Conservation (phyloP, 768 basidiomycete species). For the Suillus subaureus region DNA sequence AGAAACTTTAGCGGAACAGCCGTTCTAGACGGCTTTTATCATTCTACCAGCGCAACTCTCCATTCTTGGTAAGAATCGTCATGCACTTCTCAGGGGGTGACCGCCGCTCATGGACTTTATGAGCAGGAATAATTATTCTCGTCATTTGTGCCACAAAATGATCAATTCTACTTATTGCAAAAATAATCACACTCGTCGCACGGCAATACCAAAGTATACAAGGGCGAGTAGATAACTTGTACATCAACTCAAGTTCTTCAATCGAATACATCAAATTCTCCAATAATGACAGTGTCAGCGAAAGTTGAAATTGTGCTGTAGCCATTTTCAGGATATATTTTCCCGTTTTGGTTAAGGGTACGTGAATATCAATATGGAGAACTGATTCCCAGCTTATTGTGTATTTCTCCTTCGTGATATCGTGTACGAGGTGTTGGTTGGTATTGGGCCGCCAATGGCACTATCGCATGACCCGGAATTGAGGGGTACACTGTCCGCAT, state of each 20-base stretch:
- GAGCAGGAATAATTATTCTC: background rate
- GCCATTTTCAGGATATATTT: background rate
- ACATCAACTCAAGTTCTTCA: background rate
- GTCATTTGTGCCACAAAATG: background rate
- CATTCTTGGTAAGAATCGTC: background rate
- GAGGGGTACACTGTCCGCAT: background rate
- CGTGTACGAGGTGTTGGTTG: background rate
- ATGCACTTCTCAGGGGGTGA: background rate
- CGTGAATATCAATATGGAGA: background rate
- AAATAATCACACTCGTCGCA: background rate
- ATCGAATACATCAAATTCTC: background rate
- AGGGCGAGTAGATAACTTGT: slow-evolving; percentile 5
- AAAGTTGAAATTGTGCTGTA: background rate
- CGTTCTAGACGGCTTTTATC: slow-evolving; percentile 37
- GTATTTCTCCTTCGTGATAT: background rate
- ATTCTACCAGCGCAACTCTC: background rate
- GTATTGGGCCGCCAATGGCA: background rate
- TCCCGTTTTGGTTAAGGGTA: background rate
- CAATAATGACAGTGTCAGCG: background rate
- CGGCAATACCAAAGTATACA: background rate
- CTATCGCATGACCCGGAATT: background rate
- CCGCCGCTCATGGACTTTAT: background rate
- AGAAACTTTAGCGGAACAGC: slow-evolving; percentile 58
- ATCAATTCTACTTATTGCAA: background rate
- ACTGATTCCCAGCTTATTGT: background rate